These are phyloP conservation scores for Rhizoclosmatium sp. DNA, from an alignment of 192 early-diverging fungal species.

Conservation along the genomic window DNA sequence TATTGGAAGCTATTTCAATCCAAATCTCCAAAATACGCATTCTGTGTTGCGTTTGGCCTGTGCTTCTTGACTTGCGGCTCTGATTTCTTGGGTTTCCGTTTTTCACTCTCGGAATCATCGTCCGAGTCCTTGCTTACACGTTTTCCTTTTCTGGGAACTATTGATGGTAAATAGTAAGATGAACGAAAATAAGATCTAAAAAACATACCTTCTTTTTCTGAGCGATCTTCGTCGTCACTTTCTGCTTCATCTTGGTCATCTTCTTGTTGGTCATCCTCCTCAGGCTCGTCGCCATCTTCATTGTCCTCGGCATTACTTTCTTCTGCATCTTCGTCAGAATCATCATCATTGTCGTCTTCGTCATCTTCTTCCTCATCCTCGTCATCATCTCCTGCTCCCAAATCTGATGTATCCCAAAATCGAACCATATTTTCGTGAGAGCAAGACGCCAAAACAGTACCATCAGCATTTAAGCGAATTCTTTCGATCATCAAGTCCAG, in stretches of 20 bases:
- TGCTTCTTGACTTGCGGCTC: constrained; percentile 26
- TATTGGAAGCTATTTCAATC: constrained; percentile 29
- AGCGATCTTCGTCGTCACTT: not conserved
- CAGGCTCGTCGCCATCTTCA: constrained; percentile 31
- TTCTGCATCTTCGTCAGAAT: constrained; percentile 15
- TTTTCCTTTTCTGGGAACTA: not conserved
- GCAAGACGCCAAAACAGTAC: constrained; percentile 78
- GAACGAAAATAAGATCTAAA: not conserved
- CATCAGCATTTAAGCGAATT: constrained; percentile 74
- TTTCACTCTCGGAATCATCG: not conserved
- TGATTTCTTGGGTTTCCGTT: constrained; percentile 1
- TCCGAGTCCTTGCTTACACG: not conserved
- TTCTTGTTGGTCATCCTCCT: constrained; percentile 46
- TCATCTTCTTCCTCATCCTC: constrained; percentile 76
- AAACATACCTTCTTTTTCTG: not conserved
- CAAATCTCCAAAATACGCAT: constrained; percentile 48
- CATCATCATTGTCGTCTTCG: constrained; percentile 52
- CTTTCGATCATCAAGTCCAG: constrained; percentile 87
- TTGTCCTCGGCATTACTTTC: constrained; percentile 2
- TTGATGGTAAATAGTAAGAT: not conserved
- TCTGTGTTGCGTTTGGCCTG: constrained; percentile 26
- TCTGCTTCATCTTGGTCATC: constrained; percentile 23
- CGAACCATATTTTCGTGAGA: constrained; percentile 87
- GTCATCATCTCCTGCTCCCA: constrained; percentile 58
- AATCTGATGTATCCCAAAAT: constrained; percentile 78